Evolutionary conservation across 768 basidiomycete genomes (phyloP), one percentile per base, ranked within the genome.

Genomic region (Hericium rajendrae): DNA sequence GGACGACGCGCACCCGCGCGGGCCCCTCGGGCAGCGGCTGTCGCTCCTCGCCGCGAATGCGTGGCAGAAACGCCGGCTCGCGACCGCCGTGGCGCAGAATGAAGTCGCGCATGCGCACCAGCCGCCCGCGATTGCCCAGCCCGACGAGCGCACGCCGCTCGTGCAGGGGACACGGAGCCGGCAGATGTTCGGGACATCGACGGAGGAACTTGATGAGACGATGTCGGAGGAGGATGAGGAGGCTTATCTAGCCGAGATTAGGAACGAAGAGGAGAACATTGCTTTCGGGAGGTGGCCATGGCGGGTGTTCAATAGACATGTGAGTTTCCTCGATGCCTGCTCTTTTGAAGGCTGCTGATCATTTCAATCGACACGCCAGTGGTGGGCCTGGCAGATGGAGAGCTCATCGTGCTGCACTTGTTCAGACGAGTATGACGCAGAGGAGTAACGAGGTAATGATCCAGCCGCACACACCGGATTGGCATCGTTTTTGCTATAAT

Each of bases 341-440:
- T 48, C 54, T 54, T 51, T 53, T 39, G 4, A 6, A 26, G 37
- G n/a, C 48, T 38, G 54, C 48, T 53, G 60, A 18, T 32, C 32
- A 43, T 32, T 26, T 41, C 39, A 12, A 18, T 39, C 4, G 2
- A 16, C 8, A 4, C 37, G 15, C 61, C 41, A 91, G 89, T 91
- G 89, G 88, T 92, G 90, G 89, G 82, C 84, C 84, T 86, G 85
- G 86, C 80, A 82, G 55, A 53, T 86, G 1, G 81, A 86, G 62
- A 80, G 83, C 4, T 66, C 86, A 18, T 53, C 86, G 10, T 83
- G 81, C 63, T 90, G 85, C 68, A 76, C 76, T 53, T 85, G 81
- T 65, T 64, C 68, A 9, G 74, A 72, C 59, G 68, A 79, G 37
- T 73, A 78, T 13, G 87, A 88, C 9, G 74, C 76, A 2, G 82